Conservation (phyloP, 73 alveolate species). For the Tetrahymena elliotti region DNA sequence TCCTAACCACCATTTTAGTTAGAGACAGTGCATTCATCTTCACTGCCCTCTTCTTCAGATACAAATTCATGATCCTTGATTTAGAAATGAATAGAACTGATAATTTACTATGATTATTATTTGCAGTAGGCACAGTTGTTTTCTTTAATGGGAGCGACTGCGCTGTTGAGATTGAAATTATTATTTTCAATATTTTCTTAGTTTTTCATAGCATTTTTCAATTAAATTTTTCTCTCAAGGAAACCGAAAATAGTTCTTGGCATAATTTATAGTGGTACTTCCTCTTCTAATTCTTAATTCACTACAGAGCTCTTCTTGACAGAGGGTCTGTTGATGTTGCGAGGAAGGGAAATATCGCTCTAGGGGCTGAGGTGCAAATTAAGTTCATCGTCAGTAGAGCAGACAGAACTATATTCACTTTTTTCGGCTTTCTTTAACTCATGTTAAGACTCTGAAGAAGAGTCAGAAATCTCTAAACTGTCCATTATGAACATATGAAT, state of each 20-base stretch:
- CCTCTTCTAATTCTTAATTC: neutral
- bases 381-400: neutral
- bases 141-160: neutral
- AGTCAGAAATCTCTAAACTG: neutral
- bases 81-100: neutral
- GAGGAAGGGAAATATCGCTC: neutral
- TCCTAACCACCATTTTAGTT: neutral
- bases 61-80: neutral
- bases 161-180: neutral
- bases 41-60: neutral
- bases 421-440: conserved; percentile 1
- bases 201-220: neutral
- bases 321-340: neutral
- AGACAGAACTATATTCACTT: neutral
- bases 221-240: neutral
- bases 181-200: neutral
- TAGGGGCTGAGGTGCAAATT: neutral
- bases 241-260: neutral
- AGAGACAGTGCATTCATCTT: neutral
- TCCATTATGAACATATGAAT: neutral
- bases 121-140: neutral
- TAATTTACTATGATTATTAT: neutral
- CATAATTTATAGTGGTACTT: neutral
- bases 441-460: neutral
- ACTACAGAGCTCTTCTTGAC: neutral